Conservation (phyloP, 2,329 filamentous ascomycete genomes). For the Fusarium goolgardi region DNA sequence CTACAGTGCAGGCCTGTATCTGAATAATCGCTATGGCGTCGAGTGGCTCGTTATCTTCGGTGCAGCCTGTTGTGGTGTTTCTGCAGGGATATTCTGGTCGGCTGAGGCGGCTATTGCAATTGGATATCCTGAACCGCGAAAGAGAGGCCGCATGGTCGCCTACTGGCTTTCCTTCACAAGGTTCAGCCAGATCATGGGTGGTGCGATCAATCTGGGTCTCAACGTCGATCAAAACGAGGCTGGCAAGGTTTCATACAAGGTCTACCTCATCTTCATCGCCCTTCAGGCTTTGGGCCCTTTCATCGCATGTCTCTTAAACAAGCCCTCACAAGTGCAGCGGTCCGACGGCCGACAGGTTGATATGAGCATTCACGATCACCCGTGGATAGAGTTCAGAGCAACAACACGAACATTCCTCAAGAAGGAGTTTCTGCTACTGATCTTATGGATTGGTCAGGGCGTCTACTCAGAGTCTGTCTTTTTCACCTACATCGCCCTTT, state of each 20-base stretch:
- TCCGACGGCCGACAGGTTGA: slow-evolving; percentile 70
- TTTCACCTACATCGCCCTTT: slow-evolving; percentile 55
- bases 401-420: slow-evolving; percentile 68
- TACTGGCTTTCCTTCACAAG: slow-evolving; percentile 71
- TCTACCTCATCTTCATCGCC: slow-evolving; percentile 74
- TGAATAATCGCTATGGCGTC: slow-evolving; percentile 57
- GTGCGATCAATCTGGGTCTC: slow-evolving; percentile 73
- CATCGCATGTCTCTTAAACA: slow-evolving; percentile 68
- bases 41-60: slow-evolving; percentile 59
- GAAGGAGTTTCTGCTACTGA: slow-evolving; percentile 68
- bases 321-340: slow-evolving; percentile 68
- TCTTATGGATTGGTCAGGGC: slow-evolving; percentile 73
- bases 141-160: slow-evolving; percentile 69
- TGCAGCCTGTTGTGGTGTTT: slow-evolving; percentile 55
- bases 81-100: slow-evolving; percentile 54
- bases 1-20: slow-evolving; percentile 57
- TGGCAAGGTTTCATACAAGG: slow-evolving; percentile 72
- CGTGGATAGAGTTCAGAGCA: slow-evolving; percentile 66
- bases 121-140: slow-evolving; percentile 73
- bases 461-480: slow-evolving; percentile 75
- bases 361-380: slow-evolving; percentile 64
- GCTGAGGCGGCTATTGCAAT: slow-evolving; percentile 57
- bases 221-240: slow-evolving; percentile 65
- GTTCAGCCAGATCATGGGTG: slow-evolving; percentile 66
- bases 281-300: slow-evolving; percentile 71